These are phyloP conservation scores for Athelia sp. DNA, from an alignment of 1,284 basidiomycete species.

Conservation along the genomic window DNA sequence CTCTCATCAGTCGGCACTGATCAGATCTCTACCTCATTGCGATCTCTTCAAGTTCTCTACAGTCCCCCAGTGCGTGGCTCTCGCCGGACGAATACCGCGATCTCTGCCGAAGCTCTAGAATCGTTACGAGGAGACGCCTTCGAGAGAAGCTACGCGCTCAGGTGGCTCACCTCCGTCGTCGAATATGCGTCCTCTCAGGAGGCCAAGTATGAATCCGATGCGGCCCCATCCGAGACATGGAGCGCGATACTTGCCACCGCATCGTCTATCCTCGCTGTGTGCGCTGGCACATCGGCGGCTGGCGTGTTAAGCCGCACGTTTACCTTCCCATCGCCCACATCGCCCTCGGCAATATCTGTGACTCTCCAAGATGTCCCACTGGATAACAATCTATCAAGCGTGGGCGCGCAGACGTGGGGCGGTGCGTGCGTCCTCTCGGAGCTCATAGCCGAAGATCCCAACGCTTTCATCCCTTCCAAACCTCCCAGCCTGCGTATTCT, in stretches of 20 bases:
- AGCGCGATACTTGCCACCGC: conserved; percentile 46
- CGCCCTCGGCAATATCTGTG: conserved; percentile 26
- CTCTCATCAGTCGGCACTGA: background rate
- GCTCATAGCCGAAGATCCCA: conserved; percentile 61
- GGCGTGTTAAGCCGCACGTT: conserved; percentile 37
- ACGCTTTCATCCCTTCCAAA: conserved; percentile 28
- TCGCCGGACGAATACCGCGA: background rate
- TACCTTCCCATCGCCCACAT: conserved; percentile 24
- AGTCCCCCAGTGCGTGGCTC: conserved; percentile 5
- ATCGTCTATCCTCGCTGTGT: conserved; percentile 59
- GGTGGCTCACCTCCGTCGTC: conserved; percentile 67
- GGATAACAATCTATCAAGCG: conserved; percentile 69
- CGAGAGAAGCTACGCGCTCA: conserved; percentile 62
- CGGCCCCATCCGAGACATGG: conserved; percentile 10
- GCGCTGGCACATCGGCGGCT: conserved; percentile 36
- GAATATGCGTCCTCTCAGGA: too few species aligned
- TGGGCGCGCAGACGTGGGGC: conserved; percentile 92
- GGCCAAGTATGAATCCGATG: too few species aligned
- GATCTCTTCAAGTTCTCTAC: conserved; percentile 5
- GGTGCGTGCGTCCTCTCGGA: conserved; percentile 80
- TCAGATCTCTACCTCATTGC: background rate
- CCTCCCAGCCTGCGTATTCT: conserved; percentile 47
- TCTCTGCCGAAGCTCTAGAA: conserved; percentile 9
- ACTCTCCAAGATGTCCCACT: conserved; percentile 71
- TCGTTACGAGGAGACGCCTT: conserved; percentile 47